Base-by-base conservation (phyloP, 768 basidiomycete genomes). In the Exsudoporus frostii region DNA sequence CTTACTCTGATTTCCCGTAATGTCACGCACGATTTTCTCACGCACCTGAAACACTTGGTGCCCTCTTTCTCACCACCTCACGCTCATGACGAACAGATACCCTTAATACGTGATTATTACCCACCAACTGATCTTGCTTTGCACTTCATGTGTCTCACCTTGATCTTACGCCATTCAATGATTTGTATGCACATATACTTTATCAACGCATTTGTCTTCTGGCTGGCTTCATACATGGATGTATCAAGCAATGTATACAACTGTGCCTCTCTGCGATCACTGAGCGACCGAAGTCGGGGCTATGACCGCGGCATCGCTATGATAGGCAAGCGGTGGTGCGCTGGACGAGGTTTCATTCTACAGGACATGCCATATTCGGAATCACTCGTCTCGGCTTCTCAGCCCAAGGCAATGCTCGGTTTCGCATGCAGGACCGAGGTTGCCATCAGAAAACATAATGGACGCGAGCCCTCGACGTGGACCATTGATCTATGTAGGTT, bases 31-130 rank as follows among this genome's bases (percentile, higher is more conserved):
- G 51, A 56, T 49, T 17, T 58, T 61, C 49, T 53, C 60, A 65
- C 60, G 46, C 55, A 58, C 53, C 48, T 45, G 34, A 37, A 48
- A 48, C 52, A 43, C 41, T 56, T 19, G 57, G 50, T 65, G 54
- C 45, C 11, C 48, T 20, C 44, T 39, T 38, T 57, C 57, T 46
- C 54, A 56, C 54, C 54, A 56, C 54, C 48, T 54, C 27, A 39
- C 57, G 44, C 60, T 59, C 44, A 62, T 51, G 58, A 56, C 45
- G 54, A 68, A 45, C 51, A 34, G 61, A 70, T 72, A 72, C 69
- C 70, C 70, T 67, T 65, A 58, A 62, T 66, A 59, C 56, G 58
- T 53, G 56, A 69, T 69, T 66, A 69, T 69, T 66, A 68, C 68
- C 68, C 65, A 51, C 46, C 47, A 53, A 53, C 43, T 56, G 39